These are phyloP conservation scores for Pinus albicaulis DNA, from an alignment of 75 land plant species.

Conservation along the genomic window DNA sequence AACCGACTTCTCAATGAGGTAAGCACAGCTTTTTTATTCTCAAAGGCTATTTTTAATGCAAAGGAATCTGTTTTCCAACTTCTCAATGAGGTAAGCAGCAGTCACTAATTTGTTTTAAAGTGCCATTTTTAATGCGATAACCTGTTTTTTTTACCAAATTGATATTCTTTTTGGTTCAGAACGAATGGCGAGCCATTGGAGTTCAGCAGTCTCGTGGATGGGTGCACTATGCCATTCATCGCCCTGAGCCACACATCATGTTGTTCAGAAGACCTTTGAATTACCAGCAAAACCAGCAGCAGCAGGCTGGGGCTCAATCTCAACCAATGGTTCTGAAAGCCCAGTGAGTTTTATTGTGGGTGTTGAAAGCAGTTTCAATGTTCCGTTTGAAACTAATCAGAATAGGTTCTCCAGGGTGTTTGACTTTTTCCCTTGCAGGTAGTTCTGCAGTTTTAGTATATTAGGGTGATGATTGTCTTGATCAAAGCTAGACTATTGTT, in stretches of 20 bases:
- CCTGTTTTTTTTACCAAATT: neutral
- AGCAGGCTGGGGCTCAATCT: constrained; percentile 5
- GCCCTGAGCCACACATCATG: constrained; percentile 95
- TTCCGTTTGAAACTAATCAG: too few relatives aligned
- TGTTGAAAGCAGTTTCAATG: too few relatives aligned
- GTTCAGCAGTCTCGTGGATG: constrained; percentile 95
- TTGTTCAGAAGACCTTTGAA: constrained; percentile 73
- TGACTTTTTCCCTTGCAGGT: too few relatives aligned
- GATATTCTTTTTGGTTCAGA: constrained; percentile 23
- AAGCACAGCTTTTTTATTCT: neutral
- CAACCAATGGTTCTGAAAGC: constrained; percentile 5
- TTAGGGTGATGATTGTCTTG: too few relatives aligned
- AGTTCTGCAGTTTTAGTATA: too few relatives aligned
- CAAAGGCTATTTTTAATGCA: neutral
- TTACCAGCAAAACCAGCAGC: constrained; percentile 20
- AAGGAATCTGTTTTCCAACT: neutral
- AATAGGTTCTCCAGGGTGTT: too few relatives aligned
- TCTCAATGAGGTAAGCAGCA: too few relatives aligned
- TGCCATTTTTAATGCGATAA: too few relatives aligned
- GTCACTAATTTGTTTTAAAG: too few relatives aligned
- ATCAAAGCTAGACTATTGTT: too few relatives aligned
- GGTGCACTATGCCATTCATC: constrained; percentile 91
- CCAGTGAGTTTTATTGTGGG: neutral
- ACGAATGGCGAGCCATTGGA: constrained; percentile 88
- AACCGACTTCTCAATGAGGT: constrained; percentile 90